phyloP scores from a whole-genome alignment of 306 rosid species.

The Mucuna pruriens region DNA sequence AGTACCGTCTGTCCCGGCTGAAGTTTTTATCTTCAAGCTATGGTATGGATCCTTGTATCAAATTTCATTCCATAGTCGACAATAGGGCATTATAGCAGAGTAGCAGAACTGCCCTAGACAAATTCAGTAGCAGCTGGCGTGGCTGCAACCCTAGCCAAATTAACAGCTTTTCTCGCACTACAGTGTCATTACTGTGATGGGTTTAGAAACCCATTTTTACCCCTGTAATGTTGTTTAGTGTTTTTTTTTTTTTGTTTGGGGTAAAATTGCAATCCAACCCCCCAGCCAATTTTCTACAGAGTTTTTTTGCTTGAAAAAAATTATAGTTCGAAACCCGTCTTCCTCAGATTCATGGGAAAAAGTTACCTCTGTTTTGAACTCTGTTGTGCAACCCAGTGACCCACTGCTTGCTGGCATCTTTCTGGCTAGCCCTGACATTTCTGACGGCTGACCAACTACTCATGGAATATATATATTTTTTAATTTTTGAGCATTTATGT shows the following conservation, averaged over 20 bases:
- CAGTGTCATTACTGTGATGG: not conserved
- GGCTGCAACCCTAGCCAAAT: not conserved
- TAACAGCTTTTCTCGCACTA: not conserved
- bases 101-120: not conserved
- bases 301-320: not conserved
- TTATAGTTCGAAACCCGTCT: not conserved
- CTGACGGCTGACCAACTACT: not conserved
- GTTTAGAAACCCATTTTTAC: not conserved
- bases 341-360: not conserved
- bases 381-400: not conserved
- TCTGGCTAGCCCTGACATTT: not conserved
- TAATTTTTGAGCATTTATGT: not conserved
- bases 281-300: not conserved
- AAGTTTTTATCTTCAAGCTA: conserved; percentile 12
- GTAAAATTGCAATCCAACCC: too few species aligned
- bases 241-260: not conserved
- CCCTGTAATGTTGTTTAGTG: not conserved
- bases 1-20: not conserved
- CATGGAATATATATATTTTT: not conserved
- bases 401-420: not conserved
- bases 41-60: conserved; percentile 5
- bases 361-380: not conserved
- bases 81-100: not conserved
- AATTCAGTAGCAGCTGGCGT: not conserved
- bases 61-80: not conserved